Evolutionary conservation across 768 basidiomycete genomes (phyloP), one percentile per base, ranked within the genome.

Genomic region (Suillus cothurnatus): DNA sequence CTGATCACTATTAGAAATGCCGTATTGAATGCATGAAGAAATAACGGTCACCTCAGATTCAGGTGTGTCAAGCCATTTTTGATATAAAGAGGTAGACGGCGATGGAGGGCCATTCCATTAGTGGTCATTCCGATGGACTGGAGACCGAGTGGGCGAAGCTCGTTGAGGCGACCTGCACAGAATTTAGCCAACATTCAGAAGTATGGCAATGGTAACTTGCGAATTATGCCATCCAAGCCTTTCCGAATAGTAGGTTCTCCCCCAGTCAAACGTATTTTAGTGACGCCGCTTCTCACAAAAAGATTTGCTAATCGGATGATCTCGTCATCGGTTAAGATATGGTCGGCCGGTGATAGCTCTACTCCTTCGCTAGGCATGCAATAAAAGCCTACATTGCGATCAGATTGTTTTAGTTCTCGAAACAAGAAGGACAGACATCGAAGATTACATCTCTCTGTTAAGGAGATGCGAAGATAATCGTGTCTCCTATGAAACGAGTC

Each of bases 331-430:
- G 90, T 87, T 45, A 96, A 82, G 64, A 94, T 82, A 65, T 91
- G 83, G 12, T 81, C 80, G 39, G 80, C 79, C 3, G 93, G 94
- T 15, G 91, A 89, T 32, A 95, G 82, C 61, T 90, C 85, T 6
- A 95, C 79, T 38, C 93, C 93, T 71, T 91, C 87, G 61, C 82
- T 85, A 3, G 93, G 94, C 94, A 95, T 96, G 71, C 93, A 95
- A 73, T 96, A 96, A 71, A 94, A 94, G 70, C 93, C 92, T 95
- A 67, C 28, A 36, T 36, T 11, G 12, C 56, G 70, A 50, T 34
- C 55, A 57, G 0, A 4, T 36, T 12, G 43, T 50, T 53, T 41
- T 14, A 28, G 26, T 12, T 52, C 23, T 55, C n/a, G 23, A 6
- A 50, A 41, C 32, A 50, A 43, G 41, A 63, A 12, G 47, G 41